Evolutionary conservation across 306 rosid genomes (phyloP), one percentile per base, ranked within the genome.

Genomic region (Chamaecrista fasciculata): DNA sequence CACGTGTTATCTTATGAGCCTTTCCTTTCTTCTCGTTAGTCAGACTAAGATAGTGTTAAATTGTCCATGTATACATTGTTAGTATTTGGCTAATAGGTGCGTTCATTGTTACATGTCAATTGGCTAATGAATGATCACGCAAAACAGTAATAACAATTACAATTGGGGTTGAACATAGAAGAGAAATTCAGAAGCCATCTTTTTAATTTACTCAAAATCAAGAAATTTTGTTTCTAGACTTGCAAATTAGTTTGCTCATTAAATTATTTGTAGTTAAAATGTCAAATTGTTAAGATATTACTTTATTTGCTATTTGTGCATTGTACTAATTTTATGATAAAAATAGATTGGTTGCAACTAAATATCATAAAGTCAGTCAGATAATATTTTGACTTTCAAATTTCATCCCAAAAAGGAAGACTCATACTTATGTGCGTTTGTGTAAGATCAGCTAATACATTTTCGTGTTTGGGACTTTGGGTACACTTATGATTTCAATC

Each of bases 81-180:
- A 16, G 24, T 50, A 58, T 58, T 10, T 50, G 31, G 68, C 62
- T 47, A 16, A 31, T 26, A 24, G 16, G 19, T 37, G 36, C 39
- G 46, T 62, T 68, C 39, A 23, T 58, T 61, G 52, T 66, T 44
- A 44, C 59, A 65, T 56, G 67, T 34, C 34, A 50, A 23, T 66
- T 58, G 18, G 67, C 26, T 67, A 47, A 36, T 75, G 50, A 58
- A 26, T 48, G 52, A 31, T 47, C 44, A 5, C 58, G 43, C 33
- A 18, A 47, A 25, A 58, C 47, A 33, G 19, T 5, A 6, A 39
- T 11, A 15, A 21, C 18, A 42, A 63, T 39, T 53, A 12, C 58
- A 31, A 21, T 57, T 15, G 36, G 53, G 48, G 58, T 39, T 64
- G 18, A 14, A 23, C 63, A 19, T 40, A 37, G 23, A 31, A 57